Base-by-base conservation (phyloP, 345 rosid species). In the Populus davidiana region DNA sequence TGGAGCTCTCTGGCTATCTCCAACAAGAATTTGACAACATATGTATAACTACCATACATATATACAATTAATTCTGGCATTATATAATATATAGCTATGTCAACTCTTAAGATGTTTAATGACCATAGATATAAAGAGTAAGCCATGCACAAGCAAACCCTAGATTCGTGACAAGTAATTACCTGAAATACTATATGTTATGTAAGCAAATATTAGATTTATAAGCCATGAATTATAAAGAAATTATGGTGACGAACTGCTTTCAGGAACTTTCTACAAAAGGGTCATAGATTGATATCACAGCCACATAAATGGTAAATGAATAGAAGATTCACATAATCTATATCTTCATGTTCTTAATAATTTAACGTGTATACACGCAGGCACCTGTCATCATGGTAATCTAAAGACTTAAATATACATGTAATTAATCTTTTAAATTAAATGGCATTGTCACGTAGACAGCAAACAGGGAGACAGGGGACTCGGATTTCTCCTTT, bases 1-100 rank as follows among this genome's bases (percentile, higher is more conserved):
- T 88, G 89, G 79, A 68, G 69, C 54, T 80, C 41, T 31, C 1
- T 77, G 73, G 76, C 77, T 83, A 84, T 79, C 83, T 78, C 79
- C 87, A 87, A 80, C 91, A 73, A 87, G 2, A 80, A 80, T 63
- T 77, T 79, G 83, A 86, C 88, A 73, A 86, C 83, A 84, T 71
- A 79, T 76, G 17, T 74, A 54, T 83, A 72, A 74, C 83, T 54
- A 79, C 79, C 73, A n/a, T 13, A 49, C 29, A 33, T 5, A 33
- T 5, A 33, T 4, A 33, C 5, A 33, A 0, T 3, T 36, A 36
- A 38, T 6, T 13, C 4, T 12, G 27, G 17, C 25, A 4, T 69
- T 39, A 29, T 50, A 33, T 38, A 10, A 17, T 49, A 64, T n/a
- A 18, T 41, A 52, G 9, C 13, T 0, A 65, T 69, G 90, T 87